phyloP scores from a whole-genome alignment of 257 asterid genomes.

The Penstemon newberryi region DNA sequence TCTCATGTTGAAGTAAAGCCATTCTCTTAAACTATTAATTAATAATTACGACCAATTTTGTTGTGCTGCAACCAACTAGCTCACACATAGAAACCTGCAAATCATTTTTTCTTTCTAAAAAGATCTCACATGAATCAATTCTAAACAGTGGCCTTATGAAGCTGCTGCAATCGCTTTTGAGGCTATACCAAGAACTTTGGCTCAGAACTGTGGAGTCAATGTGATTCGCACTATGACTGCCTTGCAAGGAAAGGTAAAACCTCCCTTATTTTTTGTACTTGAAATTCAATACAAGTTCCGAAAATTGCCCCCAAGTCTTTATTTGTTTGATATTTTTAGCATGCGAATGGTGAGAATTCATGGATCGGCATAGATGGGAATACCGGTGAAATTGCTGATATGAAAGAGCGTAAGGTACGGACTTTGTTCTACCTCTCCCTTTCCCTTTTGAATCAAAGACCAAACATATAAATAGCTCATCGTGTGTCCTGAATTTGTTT shows the following conservation, averaged over 20 bases:
- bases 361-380: slow-evolving; percentile 97
- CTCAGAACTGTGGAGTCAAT: slow-evolving; percentile 97
- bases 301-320: background rate
- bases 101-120: background rate
- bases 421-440: slow-evolving; percentile 17
- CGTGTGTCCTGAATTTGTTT: no score
- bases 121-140: background rate
- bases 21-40: background rate
- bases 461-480: no score
- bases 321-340: slow-evolving; percentile 41
- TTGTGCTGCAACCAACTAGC: slow-evolving; percentile 2
- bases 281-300: background rate
- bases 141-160: slow-evolving; percentile 94
- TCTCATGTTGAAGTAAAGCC: background rate
- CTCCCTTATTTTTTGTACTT: slow-evolving; percentile 17
- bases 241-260: slow-evolving; percentile 84
- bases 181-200: slow-evolving; percentile 95
- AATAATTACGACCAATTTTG: background rate
- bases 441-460: background rate
- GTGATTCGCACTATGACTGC: slow-evolving; percentile 95
- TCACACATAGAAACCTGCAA: background rate
- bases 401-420: slow-evolving; percentile 89
- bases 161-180: slow-evolving; percentile 98
- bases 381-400: slow-evolving; percentile 85
- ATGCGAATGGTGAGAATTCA: slow-evolving; percentile 93